A percentile compares a stretch with the other conserved stretches of the same genome.
Conservation (phyloP, 352 stramenopile species). For the Thraustochytrium striatum region DNA sequence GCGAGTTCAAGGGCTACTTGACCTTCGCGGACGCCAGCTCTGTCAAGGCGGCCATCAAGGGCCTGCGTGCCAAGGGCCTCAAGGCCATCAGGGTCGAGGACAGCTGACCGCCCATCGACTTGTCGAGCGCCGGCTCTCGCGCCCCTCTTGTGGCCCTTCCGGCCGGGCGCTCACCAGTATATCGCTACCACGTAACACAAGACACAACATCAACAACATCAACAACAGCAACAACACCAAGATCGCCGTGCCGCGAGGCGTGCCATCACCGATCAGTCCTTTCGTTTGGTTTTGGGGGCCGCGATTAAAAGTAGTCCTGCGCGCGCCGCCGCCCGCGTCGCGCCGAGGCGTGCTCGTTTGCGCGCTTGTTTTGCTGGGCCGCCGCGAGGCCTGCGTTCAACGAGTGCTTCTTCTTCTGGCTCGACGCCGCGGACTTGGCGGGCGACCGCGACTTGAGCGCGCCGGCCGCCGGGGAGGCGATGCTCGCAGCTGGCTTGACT, state of each 20-base stretch:
- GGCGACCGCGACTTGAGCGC: slow-evolving; percentile 21
- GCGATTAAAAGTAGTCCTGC: not conserved
- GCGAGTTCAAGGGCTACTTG: slow-evolving; percentile 29
- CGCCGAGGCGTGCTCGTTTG: not conserved
- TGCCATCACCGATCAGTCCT: no score
- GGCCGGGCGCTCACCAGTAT: no score
- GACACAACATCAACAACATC: no score
- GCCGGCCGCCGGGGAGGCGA: not conserved
- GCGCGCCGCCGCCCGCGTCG: not conserved
- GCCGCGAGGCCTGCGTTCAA: slow-evolving; percentile 5
- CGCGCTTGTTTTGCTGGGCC: not conserved
- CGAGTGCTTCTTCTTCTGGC: not conserved
- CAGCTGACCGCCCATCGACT: no score
- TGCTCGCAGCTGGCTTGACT: slow-evolving; percentile 22
- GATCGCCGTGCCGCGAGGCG: no score
- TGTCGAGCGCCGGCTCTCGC: no score
- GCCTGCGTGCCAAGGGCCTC: slow-evolving; percentile 19
- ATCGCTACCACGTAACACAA: no score
- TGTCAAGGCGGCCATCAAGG: not conserved
- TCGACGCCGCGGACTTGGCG: not conserved
- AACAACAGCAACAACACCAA: no score
- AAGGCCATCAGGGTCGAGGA: slow-evolving; percentile 10
- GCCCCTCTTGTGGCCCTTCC: no score
- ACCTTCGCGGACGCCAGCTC: slow-evolving; percentile 26
- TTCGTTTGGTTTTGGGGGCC: no score